Base-by-base conservation (phyloP, 768 basidiomycete genomes). In the Phlegmacium glaucopus region DNA sequence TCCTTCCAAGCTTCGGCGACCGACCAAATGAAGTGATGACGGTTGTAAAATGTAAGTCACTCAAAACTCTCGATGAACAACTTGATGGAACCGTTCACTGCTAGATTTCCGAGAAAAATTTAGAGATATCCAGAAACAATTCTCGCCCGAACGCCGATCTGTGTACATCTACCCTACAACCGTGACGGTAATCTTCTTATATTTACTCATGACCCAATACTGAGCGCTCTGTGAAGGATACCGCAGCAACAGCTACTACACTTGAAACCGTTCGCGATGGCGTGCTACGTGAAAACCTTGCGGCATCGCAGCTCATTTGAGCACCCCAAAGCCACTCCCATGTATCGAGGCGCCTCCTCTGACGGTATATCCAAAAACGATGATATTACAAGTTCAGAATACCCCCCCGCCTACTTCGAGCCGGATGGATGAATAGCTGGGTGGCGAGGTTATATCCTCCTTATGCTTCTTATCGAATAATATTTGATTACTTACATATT, bases 101-200 rank as follows among this genome's bases (percentile, higher is more conserved):
- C 5, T 39, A 87, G 86, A 87, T 64, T 68, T 89, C 17, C 74
- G 77, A 41, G 77, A 79, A 40, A 85, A 85, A 59, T 88, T 88
- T 62, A 83, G 76, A 55, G 81, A 84, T 34, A 82, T 85, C 4
- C 76, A 76, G 50, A 77, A 75, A 42, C 69, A 80, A 16, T 65
- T 68, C 45, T 85, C 83, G 1, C 81, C 82, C 8, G 69, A 74
- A 48, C 68, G 69, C 6, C 74, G 85, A 10, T 67, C 74, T 8
- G 72, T 77, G 28, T 87, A 86, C 61, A 80, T 82, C 28, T 85
- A 84, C 56, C 67, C 80, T 2, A 89, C 86, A 1, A 83, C 84
- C 29, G 83, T 83, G 7, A 82, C 83, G 46, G 85, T 85, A 62
- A 51, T 76, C 71, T 5, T 39, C 26, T 48, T 44, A 32, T 48